Base-by-base conservation (phyloP, 805 yeast species). In the Blastobotrys chiropterorum region DNA sequence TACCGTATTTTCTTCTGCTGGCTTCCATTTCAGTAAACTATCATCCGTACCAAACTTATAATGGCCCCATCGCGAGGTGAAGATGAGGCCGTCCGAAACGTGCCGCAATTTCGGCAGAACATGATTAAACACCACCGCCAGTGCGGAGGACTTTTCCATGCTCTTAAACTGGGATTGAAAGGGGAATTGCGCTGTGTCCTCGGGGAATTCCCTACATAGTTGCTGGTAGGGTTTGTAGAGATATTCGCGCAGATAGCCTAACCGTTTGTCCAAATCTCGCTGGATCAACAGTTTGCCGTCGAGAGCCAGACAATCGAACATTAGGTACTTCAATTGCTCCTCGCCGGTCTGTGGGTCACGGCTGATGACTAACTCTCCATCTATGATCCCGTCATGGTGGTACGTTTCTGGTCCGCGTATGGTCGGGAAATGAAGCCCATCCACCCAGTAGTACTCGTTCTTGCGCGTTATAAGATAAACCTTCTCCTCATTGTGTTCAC, bases 11-110 rank as follows among this genome's bases (percentile, higher is more conserved):
- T 92, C 99, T 56, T 87, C 87, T 11, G 95, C 88, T 1, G 99
- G 98, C 64, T 94, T 94, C 99, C 99, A 94, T 69, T 95, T 94
- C 51, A 94, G 71, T 47, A 94, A 72, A 4, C 89, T 80, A 0
- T 81, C 77, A 67, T 94, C 98, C 0, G 98, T 92, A 13, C 98
- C 98, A 56, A 83, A 81, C 2, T 80, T 74, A 68, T 94, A 94
- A 0, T 96, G 95, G 0, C 92, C 80, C 49, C 82, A 88, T 44
- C 95, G 85, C 57, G 96, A 88, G 1, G 99, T 94, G 67, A 90
- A 87, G 54, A 94, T 88, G 22, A 94, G 76, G 0, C 99, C 99
- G 70, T 94, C 99, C 2, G 94, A 83, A 53, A 86, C 85, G 69
- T 94, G 97, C 20, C 88, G 86, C 47, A 92, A 73, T 48, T 80